A percentile compares a stretch with the other conserved stretches of the same genome.
These are phyloP conservation scores for Tylopilus vinaceipallidus DNA, from an alignment of 768 basidiomycete genomes.

Conservation along the genomic window DNA sequence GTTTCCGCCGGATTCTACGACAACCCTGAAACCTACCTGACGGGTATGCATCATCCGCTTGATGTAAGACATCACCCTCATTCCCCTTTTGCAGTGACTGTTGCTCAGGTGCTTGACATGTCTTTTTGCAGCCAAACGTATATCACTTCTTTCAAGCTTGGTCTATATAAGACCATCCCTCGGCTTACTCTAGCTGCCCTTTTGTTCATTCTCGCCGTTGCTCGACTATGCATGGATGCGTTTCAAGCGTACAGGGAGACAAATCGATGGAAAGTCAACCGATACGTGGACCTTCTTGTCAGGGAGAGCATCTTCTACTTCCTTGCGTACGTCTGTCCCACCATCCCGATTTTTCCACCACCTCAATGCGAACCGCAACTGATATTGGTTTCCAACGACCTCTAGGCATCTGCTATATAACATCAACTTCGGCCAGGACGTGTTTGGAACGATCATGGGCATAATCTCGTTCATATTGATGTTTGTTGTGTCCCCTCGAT, in stretches of 20 bases:
- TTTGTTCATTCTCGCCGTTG: constrained; percentile 7
- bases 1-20: background rate
- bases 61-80: background rate
- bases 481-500: constrained; percentile 17
- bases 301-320: constrained; percentile 21
- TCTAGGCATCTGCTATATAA: constrained; percentile 15
- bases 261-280: constrained; percentile 9
- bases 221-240: constrained; percentile 5
- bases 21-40: constrained; percentile 10
- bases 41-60: constrained; percentile 1
- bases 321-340: constrained; percentile 9
- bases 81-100: constrained; percentile 4
- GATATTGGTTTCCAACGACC: background rate
- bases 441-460: background rate
- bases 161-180: constrained; percentile 11
- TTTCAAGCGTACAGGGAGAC: constrained; percentile 10
- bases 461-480: background rate
- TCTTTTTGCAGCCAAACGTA: constrained; percentile 12
- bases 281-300: constrained; percentile 13
- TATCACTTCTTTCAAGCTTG: background rate
- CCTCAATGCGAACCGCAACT: background rate
- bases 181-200: constrained; percentile 11
- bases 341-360: no score
- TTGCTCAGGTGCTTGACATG: constrained; percentile 8
- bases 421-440: constrained; percentile 4